These are phyloP conservation scores for Citrus unshiu DNA, from an alignment of 345 rosid species.

Conservation along the genomic window DNA sequence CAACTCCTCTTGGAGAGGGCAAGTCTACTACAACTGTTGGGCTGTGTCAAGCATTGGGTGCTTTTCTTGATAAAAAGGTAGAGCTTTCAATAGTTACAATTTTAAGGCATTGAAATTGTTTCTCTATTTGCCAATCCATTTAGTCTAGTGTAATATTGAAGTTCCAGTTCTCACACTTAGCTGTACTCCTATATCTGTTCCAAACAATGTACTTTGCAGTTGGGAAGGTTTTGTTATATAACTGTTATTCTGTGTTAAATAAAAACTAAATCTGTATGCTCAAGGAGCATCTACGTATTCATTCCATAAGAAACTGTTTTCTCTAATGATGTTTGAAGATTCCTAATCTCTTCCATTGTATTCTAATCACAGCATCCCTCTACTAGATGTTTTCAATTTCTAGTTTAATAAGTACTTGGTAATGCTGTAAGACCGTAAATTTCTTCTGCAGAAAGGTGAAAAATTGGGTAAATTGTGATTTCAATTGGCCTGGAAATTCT, in stretches of 20 bases:
- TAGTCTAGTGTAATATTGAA: neutral
- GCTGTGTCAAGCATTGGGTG: slow-evolving; percentile 95
- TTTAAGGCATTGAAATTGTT: neutral
- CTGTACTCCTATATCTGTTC: neutral
- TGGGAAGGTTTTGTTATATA: neutral
- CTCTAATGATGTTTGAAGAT: neutral
- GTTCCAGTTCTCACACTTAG: too few relatives aligned
- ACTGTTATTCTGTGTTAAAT: neutral
- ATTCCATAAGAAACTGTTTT: neutral
- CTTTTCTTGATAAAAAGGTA: slow-evolving; percentile 90
- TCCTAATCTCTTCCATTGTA: neutral
- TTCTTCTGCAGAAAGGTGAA: neutral
- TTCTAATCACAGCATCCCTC: neutral
- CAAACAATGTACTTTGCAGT: neutral
- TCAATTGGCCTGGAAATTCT: neutral
- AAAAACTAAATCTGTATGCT: neutral
- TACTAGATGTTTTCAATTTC: neutral
- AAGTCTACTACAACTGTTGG: slow-evolving; percentile 96
- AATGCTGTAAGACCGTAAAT: neutral
- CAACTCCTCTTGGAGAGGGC: slow-evolving; percentile 99
- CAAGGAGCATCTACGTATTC: neutral
- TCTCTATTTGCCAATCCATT: neutral
- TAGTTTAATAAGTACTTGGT: neutral
- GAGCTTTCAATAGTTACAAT: neutral
- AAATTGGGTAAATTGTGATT: neutral